Evolutionary conservation across 2,329 filamentous ascomycete genomes (phyloP), one percentile per base, ranked within the genome.

Genomic region (Cladosporium sp.): DNA sequence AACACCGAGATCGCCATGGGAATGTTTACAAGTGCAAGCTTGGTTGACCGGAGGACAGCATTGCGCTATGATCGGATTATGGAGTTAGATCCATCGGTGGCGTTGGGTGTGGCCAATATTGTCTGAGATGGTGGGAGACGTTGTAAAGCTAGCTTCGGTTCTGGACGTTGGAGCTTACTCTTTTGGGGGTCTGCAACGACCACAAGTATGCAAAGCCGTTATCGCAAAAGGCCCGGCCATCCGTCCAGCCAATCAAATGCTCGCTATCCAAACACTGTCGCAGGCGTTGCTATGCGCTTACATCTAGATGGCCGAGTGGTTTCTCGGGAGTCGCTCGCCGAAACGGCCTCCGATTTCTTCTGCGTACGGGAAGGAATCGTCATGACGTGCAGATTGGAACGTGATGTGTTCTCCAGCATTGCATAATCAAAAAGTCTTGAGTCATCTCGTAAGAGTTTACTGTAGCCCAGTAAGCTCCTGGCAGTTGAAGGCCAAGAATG

Each of bases 41-140:
- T 50, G 28, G 48, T 50, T 50, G 48, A 50, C 48, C 40, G 40
- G 48, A 50, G 48, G 48, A 50, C 48, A 11, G 7, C 18, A 35
- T 10, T 6, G 18, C 48, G 48, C 48, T 50, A 50, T 50, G 48
- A 22, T 35, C 48, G 19, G 32, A 14, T 14, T 10, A 34, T 50
- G 48, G 40, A 43, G 48, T 50, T 35, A 37, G 40, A 31, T 49
- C 22, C 37, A 33, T 19, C 22, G 18, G 16, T 40, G 46, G 22
- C n/a, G 46, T 49, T 42, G 9, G 14, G 46, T 37, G 22, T 18
- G 14, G 22, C 13, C 44, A 14, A 22, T 14, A 28, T 40, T 49
- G 32, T 50, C 40, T 50, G 16, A 32, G 16, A 11, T 43, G 16
- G 10, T 7, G 9, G 9, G 48, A 16, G 48, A 50, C 48, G 48